Base-by-base conservation (phyloP, 176 grass and related monocot species). In the Cocos nucifera region DNA sequence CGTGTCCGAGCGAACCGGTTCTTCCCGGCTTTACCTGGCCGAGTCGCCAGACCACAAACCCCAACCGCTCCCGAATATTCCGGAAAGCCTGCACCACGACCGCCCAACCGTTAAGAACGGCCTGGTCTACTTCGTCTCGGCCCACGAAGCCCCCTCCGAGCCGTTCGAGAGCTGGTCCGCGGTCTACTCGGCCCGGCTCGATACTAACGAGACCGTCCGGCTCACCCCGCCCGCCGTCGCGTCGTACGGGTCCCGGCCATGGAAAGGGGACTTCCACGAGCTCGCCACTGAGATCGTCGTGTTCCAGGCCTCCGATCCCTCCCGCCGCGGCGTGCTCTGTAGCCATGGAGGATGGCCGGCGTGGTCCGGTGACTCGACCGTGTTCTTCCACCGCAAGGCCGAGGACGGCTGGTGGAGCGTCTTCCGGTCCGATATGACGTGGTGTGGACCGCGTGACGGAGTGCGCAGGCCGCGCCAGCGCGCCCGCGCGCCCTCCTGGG, bases 331-430 rank as follows among this genome's bases (percentile, higher is more conserved):
- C 69, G 80, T 87, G 19, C 57, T 72, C 7, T 70, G 73, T 0
- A 8, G 9, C 22, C 30, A 49, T 1, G 86, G 83, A 12, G 91
- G 91, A 52, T 96, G 91, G 91, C 91, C 91, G 15, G 10, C 83
- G 2, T 96, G 91, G 91, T 78, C 78, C 26, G 83, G 83, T 17
- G 86, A 90, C 3, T 44, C 39, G 26, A 63, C 79, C 2, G 21
- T 87, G 71, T 87, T 90, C 69, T 96, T 90, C 72, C 91, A 96
- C 75, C 69, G 80, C 49, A 85, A 79, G 57, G 86, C 83, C 0
- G 83, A 90, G 0, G 91, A 96, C 73, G 91, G 91, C 3, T 96
- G 91, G 91, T 96, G 91, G 91, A 96, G 91, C 70, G 63, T 90
- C 17, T 96, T 74, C 86, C 72, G 73, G 2, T 68, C 71, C 15